These are phyloP conservation scores for Trametes punicea DNA, from an alignment of 768 basidiomycete genomes.

Conservation along the genomic window DNA sequence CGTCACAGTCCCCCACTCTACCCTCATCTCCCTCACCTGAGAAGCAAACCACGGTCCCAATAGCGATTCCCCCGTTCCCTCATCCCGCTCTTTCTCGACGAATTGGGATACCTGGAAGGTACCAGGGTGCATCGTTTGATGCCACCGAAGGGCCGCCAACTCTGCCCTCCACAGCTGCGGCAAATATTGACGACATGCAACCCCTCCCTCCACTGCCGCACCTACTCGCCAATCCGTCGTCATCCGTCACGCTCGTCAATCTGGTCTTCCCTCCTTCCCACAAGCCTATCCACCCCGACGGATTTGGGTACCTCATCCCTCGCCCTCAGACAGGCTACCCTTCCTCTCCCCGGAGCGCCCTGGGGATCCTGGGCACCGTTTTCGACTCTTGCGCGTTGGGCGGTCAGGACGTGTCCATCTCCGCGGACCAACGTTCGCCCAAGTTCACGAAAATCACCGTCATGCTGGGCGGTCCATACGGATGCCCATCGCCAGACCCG, in stretches of 20 bases:
- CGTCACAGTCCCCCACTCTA: background rate
- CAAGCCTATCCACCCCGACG: conserved; percentile 64
- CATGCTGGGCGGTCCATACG: conserved; percentile 85
- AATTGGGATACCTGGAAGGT: background rate
- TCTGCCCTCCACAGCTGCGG: background rate
- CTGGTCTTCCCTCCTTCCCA: conserved; percentile 66
- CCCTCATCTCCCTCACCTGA: background rate
- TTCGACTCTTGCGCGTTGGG: conserved; percentile 83
- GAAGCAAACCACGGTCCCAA: background rate
- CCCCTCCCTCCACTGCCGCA: conserved; percentile 47
- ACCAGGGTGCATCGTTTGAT: background rate
- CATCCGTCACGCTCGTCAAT: conserved; percentile 87
- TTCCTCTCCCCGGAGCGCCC: conserved; percentile 1
- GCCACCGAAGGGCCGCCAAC: background rate
- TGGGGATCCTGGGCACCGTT: conserved; percentile 75
- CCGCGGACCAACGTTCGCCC: conserved; percentile 24
- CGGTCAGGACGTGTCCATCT: conserved; percentile 43
- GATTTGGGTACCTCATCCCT: conserved; percentile 94
- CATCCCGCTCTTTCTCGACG: background rate
- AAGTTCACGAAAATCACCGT: conserved; percentile 75
- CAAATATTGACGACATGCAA: background rate
- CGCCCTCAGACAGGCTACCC: conserved; percentile 59
- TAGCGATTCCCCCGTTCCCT: background rate
- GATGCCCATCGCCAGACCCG: conserved; percentile 32
- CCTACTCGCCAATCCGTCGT: conserved; percentile 63